These are phyloP conservation scores for Fomitiporia mediterranea DNA, from an alignment of 1,284 basidiomycete species.

Conservation along the genomic window DNA sequence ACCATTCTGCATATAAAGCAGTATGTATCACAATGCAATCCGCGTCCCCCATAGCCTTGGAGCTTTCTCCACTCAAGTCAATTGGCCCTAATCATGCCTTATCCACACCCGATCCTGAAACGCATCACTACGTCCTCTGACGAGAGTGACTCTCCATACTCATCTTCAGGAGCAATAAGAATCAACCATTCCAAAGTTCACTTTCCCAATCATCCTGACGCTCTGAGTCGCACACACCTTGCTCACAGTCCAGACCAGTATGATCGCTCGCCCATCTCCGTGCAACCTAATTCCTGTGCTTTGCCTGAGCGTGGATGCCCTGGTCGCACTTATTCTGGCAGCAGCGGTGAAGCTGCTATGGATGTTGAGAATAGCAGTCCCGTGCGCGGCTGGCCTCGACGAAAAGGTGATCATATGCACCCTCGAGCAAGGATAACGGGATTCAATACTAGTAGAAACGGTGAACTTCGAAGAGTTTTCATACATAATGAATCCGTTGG, in stretches of 20 bases:
- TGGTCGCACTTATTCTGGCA: conserved; percentile 19
- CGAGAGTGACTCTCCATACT: conserved; percentile 1
- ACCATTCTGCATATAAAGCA: no score
- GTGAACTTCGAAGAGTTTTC: no score
- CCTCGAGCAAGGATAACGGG: neutral
- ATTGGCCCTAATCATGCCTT: neutral
- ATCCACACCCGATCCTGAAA: conserved; percentile 10
- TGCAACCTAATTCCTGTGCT: conserved; percentile 25
- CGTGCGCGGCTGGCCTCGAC: neutral
- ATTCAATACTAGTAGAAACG: neutral
- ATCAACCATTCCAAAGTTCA: conserved; percentile 19
- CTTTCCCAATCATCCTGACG: conserved; percentile 22
- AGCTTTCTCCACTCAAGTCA: neutral
- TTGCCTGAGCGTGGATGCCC: conserved; percentile 27
- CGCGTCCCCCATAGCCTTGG: no score
- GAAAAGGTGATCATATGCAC: neutral
- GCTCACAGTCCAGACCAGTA: conserved; percentile 26
- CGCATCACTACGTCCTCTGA: neutral
- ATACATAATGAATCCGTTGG: no score
- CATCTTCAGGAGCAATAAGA: neutral
- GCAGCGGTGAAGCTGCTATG: neutral
- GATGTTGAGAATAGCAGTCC: neutral
- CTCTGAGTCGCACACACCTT: conserved; percentile 18
- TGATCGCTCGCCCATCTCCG: conserved; percentile 27
- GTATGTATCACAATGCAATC: no score